Percentiles rank a stretch among this genome's conserved stretches.
Conservation (phyloP, 2,329 filamentous ascomycete genomes). For the Phialemoniopsis sp. region DNA sequence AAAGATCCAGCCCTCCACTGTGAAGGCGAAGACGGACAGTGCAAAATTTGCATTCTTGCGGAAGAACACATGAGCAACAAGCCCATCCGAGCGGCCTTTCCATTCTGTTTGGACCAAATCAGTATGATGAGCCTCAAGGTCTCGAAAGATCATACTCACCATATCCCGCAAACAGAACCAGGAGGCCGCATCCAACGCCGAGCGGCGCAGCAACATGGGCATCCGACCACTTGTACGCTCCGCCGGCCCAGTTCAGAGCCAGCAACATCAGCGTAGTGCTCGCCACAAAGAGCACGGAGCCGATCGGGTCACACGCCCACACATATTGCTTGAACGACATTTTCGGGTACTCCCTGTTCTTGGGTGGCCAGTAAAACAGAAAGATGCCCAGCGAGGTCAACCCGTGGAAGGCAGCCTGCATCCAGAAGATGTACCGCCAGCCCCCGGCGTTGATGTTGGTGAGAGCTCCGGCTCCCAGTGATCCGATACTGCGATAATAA, state of each 20-base stretch:
- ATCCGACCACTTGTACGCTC: conserved; percentile 32
- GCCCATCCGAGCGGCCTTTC: conserved; percentile 48
- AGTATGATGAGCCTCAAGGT: neutral
- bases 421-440: conserved; percentile 57
- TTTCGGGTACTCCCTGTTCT: conserved; percentile 27
- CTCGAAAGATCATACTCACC: conserved; percentile 22
- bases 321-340: conserved; percentile 32
- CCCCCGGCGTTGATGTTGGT: conserved; percentile 40
- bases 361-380: conserved; percentile 40
- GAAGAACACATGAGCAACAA: conserved; percentile 54
- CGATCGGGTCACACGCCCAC: conserved; percentile 44
- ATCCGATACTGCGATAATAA: conserved; percentile 32
- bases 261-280: conserved; percentile 38
- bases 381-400: conserved; percentile 41
- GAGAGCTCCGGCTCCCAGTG: conserved; percentile 45
- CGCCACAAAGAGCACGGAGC: conserved; percentile 36
- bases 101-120: conserved; percentile 33
- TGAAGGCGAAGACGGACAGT: conserved; percentile 50
- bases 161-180: conserved; percentile 32
- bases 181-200: conserved; percentile 32
- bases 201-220: conserved; percentile 34
- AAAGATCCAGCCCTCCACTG: conserved; percentile 56
- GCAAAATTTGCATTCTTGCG: conserved; percentile 47
- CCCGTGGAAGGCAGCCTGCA: conserved; percentile 49
- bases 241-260: conserved; percentile 40